These are phyloP conservation scores for Pisolithus tinctorius DNA, from an alignment of 768 basidiomycete genomes.

Conservation along the genomic window DNA sequence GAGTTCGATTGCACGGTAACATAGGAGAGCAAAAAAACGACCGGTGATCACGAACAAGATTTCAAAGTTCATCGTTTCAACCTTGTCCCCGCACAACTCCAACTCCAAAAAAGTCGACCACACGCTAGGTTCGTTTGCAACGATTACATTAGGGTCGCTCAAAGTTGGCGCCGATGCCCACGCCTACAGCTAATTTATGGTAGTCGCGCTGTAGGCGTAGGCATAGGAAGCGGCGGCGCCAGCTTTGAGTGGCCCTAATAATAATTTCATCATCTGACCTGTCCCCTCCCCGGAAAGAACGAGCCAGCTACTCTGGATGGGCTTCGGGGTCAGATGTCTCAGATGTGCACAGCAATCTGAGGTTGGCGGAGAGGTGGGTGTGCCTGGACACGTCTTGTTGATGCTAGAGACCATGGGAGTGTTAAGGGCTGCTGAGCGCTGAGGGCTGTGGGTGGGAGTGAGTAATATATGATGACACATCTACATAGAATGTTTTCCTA, in stretches of 20 bases:
- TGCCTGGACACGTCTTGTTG: constrained; percentile 29
- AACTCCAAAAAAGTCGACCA: constrained; percentile 36
- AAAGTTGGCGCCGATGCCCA: too few relatives aligned
- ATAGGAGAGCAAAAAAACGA: constrained; percentile 44
- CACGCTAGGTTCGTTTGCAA: too few relatives aligned
- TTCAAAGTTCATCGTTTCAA: constrained; percentile 22
- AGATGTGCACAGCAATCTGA: constrained; percentile 62
- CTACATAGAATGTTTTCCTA: too few relatives aligned
- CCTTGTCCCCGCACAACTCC: constrained; percentile 41
- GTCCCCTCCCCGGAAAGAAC: constrained; percentile 29
- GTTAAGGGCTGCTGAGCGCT: constrained; percentile 57
- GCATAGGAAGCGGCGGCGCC: too few relatives aligned
- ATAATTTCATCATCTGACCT: too few relatives aligned
- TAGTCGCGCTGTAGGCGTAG: constrained; percentile 35
- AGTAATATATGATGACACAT: background rate
- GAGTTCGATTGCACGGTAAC: too few relatives aligned
- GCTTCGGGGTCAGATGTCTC: constrained; percentile 41
- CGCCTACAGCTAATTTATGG: too few relatives aligned
- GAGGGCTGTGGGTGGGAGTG: constrained; percentile 49
- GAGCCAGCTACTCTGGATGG: constrained; percentile 35
- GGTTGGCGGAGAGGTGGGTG: constrained; percentile 27
- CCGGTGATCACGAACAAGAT: constrained; percentile 45
- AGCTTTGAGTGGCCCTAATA: too few relatives aligned
- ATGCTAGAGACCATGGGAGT: constrained; percentile 57
- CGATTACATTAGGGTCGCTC: constrained; percentile 36